Base-by-base conservation (phyloP, 2,329 filamentous ascomycete genomes). In the Xylariaceae sp. region DNA sequence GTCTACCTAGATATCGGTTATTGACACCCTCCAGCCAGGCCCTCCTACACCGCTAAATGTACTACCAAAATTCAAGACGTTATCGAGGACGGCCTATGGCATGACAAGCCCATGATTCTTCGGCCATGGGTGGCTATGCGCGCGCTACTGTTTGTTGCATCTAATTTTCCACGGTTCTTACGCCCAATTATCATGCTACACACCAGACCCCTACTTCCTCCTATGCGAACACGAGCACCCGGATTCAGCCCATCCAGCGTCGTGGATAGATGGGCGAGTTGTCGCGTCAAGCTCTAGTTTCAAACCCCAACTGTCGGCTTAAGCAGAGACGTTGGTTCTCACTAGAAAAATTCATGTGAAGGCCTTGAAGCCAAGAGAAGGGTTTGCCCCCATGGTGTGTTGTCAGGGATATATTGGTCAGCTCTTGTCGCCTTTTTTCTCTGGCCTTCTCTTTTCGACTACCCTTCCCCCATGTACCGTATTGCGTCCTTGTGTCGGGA, bases 41-140 rank as follows among this genome's bases (percentile, higher is more conserved):
- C 47, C 51, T 56, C 6, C 45, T 45, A 52, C 44, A 50, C 52
- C 37, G 48, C 17, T 51, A 35, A 56, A 55, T 62, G 53, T 61
- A 64, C 45, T 61, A 62, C 48, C 55, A 59, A 59, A 53, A 59
- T 49, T 51, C 52, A 58, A 56, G 45, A 55, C 57, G 23, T 56
- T 53, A 50, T 41, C 53, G 50, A 51, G 45, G 52, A 58, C 55
- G 52, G 50, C 57, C 8, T 56, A 54, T 52, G 30, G 45, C n/a
- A 53, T 57, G 10, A 30, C 17, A 17, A n/a, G 55, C 35, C 39
- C 47, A 9, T 15, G 39, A 23, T 54, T 54, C 34, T 51, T 30
- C 53, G n/a, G 47, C 15, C 23, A 9, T 30, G 39, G 52, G 47
- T n/a, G 6, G 41, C 51, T 35, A 35, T 34, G 51, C 56, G 51